Percentiles rank a stretch among this genome's conserved stretches.
Conservation (phyloP, 805 yeast genomes). For the Ascoidea tarda region DNA sequence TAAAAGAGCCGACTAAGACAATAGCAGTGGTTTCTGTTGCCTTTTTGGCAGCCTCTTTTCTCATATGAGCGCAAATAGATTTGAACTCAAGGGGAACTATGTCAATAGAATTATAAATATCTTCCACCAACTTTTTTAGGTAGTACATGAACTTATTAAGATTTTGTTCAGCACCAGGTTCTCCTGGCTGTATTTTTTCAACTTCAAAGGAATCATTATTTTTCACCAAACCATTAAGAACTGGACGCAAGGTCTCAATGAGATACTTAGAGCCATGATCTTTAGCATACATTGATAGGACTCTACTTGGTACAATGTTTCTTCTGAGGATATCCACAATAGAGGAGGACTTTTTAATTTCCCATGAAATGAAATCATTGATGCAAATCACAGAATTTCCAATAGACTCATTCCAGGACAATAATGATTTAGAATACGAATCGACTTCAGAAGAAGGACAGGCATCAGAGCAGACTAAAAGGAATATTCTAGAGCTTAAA, state of each 20-base stretch:
- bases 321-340: conserved; percentile 45
- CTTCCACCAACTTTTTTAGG: conserved; percentile 38
- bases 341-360: conserved; percentile 6
- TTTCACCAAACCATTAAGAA: conserved; percentile 36
- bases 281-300: conserved; percentile 59
- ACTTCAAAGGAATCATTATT: conserved; percentile 47
- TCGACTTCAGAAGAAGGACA: background rate
- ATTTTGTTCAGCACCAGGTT: conserved; percentile 8
- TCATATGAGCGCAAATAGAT: conserved; percentile 55
- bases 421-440: background rate
- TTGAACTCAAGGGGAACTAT: conserved; percentile 63
- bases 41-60: conserved; percentile 12
- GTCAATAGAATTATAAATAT: conserved; percentile 40
- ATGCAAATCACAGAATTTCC: background rate
- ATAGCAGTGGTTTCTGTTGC: conserved; percentile 40
- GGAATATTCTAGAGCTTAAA: background rate
- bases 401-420: background rate
- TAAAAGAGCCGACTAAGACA: conserved; percentile 74
- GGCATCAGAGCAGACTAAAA: background rate
- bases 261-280: conserved; percentile 50
- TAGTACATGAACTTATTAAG: conserved; percentile 39
- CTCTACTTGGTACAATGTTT: conserved; percentile 70
- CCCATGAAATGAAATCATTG: conserved; percentile 5
- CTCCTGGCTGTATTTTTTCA: conserved; percentile 32
- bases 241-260: conserved; percentile 35